phyloP scores from a whole-genome alignment of 1,284 basidiomycete species.

The Fomitiporia mediterranea region DNA sequence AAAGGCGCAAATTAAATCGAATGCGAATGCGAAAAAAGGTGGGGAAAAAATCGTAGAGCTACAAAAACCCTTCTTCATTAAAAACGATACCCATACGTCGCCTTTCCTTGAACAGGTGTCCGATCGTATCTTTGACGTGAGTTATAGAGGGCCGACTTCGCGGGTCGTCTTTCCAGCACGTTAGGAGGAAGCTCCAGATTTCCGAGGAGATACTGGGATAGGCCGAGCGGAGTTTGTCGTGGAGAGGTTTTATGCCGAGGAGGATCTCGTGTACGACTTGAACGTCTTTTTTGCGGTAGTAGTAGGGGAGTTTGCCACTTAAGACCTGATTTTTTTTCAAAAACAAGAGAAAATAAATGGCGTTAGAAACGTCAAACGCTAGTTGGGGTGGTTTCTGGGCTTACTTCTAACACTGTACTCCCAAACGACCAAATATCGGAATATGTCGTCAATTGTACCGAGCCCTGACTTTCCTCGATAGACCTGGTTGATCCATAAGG shows the following conservation, averaged over 20 bases:
- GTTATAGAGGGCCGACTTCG: slow-evolving; percentile 8
- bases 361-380: too few species aligned
- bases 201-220: slow-evolving; percentile 9
- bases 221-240: neutral
- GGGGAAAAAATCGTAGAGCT: too few species aligned
- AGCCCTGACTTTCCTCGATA: neutral
- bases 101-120: slow-evolving; percentile 6
- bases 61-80: slow-evolving; percentile 1
- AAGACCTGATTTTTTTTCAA: neutral
- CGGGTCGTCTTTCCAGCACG: slow-evolving; percentile 17
- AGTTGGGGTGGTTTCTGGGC: too few species aligned
- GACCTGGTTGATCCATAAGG: neutral
- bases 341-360: neutral
- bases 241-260: slow-evolving; percentile 8
- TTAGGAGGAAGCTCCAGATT: slow-evolving; percentile 14
- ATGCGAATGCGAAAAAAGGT: too few species aligned
- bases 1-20: too few species aligned
- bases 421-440: slow-evolving; percentile 19
- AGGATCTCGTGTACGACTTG: slow-evolving; percentile 18
- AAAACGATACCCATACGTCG: slow-evolving; percentile 14
- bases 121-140: slow-evolving; percentile 5
- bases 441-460: slow-evolving; percentile 6
- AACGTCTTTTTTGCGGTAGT: slow-evolving; percentile 17
- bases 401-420: slow-evolving; percentile 14
- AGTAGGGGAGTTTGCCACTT: slow-evolving; percentile 18